A percentile compares a stretch with the other conserved stretches of the same genome.
Conservation (phyloP, 1,139 yeast species). For the Suhomyces wounanorum region DNA sequence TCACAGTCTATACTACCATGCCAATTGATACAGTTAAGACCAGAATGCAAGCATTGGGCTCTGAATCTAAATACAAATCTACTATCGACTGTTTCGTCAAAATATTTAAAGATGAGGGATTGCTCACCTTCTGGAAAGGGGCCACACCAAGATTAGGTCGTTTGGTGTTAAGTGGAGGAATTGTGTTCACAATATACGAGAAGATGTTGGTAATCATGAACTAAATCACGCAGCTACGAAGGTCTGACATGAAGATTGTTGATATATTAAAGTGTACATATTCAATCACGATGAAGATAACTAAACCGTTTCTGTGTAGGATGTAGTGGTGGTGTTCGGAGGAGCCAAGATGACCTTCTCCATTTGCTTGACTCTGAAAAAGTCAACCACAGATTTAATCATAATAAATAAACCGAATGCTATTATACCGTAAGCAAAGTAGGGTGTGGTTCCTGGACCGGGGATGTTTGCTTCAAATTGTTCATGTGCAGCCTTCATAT, state of each 20-base stretch:
- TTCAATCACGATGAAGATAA: background rate
- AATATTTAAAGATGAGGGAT: constrained; percentile 87
- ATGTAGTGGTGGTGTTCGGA: constrained; percentile 19
- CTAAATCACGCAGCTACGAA: background rate
- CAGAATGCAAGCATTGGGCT: constrained; percentile 93
- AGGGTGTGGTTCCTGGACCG: constrained; percentile 32
- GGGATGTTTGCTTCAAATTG: constrained; percentile 14
- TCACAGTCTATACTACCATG: constrained; percentile 96
- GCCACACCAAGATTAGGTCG: constrained; percentile 96
- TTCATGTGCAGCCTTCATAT: constrained; percentile 26
- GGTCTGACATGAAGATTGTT: background rate
- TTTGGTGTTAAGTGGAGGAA: constrained; percentile 89
- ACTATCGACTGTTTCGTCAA: constrained; percentile 80
- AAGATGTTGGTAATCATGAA: constrained; percentile 68
- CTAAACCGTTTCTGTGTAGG: constrained; percentile 2
- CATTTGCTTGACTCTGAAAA: constrained; percentile 72
- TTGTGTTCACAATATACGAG: constrained; percentile 92
- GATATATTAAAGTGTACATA: background rate
- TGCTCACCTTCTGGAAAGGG: constrained; percentile 94
- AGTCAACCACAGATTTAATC: constrained; percentile 69
- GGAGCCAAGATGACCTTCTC: constrained; percentile 65
- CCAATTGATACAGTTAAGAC: constrained; percentile 98
- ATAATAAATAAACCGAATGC: constrained; percentile 69
- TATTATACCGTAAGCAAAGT: constrained; percentile 59
- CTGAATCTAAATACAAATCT: constrained; percentile 66